These are phyloP conservation scores for Fusarium sambucinum DNA, from an alignment of 2,329 filamentous ascomycete genomes.

Conservation along the genomic window DNA sequence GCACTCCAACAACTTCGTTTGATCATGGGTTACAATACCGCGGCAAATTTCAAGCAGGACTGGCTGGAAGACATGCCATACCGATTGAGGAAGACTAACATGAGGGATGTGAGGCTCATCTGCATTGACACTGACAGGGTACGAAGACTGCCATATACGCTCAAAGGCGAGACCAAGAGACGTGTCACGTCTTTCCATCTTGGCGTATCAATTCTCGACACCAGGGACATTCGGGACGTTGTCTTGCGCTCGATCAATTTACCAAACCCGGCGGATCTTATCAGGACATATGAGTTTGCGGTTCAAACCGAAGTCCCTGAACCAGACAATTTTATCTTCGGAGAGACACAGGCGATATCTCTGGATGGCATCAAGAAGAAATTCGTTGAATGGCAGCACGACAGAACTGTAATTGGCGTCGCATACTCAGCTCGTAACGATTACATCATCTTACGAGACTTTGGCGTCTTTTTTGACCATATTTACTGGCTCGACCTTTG, in stretches of 20 bases:
- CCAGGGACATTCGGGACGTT: conserved; percentile 6
- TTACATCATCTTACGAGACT: not conserved
- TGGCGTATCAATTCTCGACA: conserved; percentile 31
- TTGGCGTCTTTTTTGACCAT: not conserved
- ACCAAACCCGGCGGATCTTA: not conserved
- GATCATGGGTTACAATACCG: conserved; percentile 3
- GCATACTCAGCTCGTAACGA: conserved; percentile 13
- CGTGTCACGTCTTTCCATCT: conserved; percentile 17
- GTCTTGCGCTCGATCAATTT: not conserved
- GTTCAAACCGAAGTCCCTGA: conserved; percentile 2
- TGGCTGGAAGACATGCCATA: not conserved
- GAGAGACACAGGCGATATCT: conserved; percentile 15
- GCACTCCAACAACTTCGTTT: conserved; percentile 9
- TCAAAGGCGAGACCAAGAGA: not conserved
- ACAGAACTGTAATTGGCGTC: conserved; percentile 1
- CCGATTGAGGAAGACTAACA: not conserved
- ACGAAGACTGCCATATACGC: not conserved
- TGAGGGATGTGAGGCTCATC: conserved; percentile 26
- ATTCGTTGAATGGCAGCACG: conserved; percentile 2
- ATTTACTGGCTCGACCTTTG: conserved; percentile 9
- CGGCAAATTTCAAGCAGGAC: not conserved
- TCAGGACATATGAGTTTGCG: conserved; percentile 18
- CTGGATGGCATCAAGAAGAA: not conserved
- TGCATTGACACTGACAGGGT: conserved; percentile 14
- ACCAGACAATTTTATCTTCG: conserved; percentile 11